phyloP scores from a whole-genome alignment of 2,329 filamentous ascomycete species.

The Paracoccidioides lutzii region DNA sequence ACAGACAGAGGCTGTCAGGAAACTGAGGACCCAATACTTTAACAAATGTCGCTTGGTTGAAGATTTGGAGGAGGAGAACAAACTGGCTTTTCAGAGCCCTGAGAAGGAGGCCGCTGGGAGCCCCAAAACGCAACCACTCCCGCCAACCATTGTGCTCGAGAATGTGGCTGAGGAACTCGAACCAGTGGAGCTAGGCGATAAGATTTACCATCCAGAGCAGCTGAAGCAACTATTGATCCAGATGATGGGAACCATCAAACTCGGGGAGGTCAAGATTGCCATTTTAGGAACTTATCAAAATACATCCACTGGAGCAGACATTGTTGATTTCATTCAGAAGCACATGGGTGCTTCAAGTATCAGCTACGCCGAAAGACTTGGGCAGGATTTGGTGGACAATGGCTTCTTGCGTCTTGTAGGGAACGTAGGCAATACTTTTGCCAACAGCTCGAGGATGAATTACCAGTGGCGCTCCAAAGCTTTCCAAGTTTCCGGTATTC shows the following conservation, averaged over 20 bases:
- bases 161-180: constrained; percentile 61
- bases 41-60: constrained; percentile 96
- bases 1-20: constrained; percentile 80
- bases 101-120: constrained; percentile 45
- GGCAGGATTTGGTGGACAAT: constrained; percentile 76
- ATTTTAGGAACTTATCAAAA: constrained; percentile 93
- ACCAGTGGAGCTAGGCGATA: constrained; percentile 78
- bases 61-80: constrained; percentile 96
- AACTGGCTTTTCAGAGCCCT: constrained; percentile 88
- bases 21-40: constrained; percentile 91
- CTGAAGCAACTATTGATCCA: constrained; percentile 80
- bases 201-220: constrained; percentile 71
- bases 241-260: constrained; percentile 73
- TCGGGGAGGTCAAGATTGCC: constrained; percentile 86
- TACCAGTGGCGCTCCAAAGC: constrained; percentile 94
- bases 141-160: constrained; percentile 70
- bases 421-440: constrained; percentile 88
- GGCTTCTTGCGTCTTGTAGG: constrained; percentile 84
- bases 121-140: constrained; percentile 44
- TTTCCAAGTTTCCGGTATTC: constrained; percentile 75
- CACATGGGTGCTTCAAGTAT: constrained; percentile 73
- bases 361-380: constrained; percentile 84
- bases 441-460: constrained; percentile 92
- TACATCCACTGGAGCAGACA: constrained; percentile 79
- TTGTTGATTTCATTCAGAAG: constrained; percentile 88